Evolutionary conservation across 164 flowering plant species (phyloP), one percentile per base, ranked within the genome.

Genomic region (Macadamia integrifolia): DNA sequence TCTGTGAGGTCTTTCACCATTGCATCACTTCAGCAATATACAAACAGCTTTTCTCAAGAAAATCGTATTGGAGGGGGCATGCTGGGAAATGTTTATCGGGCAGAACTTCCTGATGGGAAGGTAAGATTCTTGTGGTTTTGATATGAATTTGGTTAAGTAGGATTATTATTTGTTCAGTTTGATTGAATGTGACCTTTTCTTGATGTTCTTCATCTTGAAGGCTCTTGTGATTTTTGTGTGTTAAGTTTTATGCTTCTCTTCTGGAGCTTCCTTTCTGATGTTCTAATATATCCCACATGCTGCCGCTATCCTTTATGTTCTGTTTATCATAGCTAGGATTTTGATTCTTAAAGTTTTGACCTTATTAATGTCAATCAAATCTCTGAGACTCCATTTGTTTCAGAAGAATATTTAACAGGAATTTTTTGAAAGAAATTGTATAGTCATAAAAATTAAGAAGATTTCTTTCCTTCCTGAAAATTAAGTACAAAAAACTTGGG

Each of bases 51-150:
- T 78, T 80, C 92, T 67, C 85, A 81, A 76, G 93, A 82, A 63
- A 87, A 87, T 81, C 83, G 83, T 60, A 70, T 91, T 71, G 98
- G 97, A 61, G 74, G 73, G 65, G 96, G 97, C 69, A 74, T 70
- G 72, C 69, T 93, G 74, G 97, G 96, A 18, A 86, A 84, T 62
- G 92, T 88, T 65, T 91, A 91, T 62, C 79, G 74, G 72, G 96
- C 93, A 65, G 85, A 84, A 77, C 89, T 87, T 67, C 92, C 95
- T 58, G 80, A 81, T 78, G 94, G 96, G 71, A 84, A 80, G 93
- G 98, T 93, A 80, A 66, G 55, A 8, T 46, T 66, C 49, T 62
- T 56, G 44, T 46, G 35, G 17, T 63, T 53, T 67, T 62, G 28
- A 7, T 11, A 53, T 6, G 29, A 14, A 52, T 44, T 65, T 58